These are phyloP conservation scores for Penicillium sp. DNA, from an alignment of 2,329 filamentous ascomycete species.

Conservation along the genomic window DNA sequence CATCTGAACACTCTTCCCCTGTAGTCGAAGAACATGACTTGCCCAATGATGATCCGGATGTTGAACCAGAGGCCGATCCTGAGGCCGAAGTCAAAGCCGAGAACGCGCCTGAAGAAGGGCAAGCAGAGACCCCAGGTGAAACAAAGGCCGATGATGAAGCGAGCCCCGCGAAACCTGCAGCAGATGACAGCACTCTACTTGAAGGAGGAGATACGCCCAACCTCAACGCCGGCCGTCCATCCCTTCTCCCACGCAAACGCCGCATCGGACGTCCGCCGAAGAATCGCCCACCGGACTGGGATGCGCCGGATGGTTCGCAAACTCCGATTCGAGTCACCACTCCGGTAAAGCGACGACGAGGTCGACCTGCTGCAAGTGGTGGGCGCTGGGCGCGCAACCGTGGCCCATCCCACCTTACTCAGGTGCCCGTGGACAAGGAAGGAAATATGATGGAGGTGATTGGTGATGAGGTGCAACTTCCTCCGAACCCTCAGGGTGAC, in stretches of 20 bases:
- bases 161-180: conserved; percentile 31
- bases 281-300: conserved; percentile 75
- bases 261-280: conserved; percentile 82
- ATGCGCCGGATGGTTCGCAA: conserved; percentile 50
- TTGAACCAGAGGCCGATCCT: conserved; percentile 11
- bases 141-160: conserved; percentile 45
- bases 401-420: conserved; percentile 68
- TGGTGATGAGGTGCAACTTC: conserved; percentile 84
- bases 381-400: conserved; percentile 69
- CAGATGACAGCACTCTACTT: conserved; percentile 39
- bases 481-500: conserved; percentile 82
- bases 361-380: conserved; percentile 49
- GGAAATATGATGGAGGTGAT: conserved; percentile 86
- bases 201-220: conserved; percentile 49
- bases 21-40: conserved; percentile 17
- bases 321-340: conserved; percentile 44
- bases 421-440: conserved; percentile 87
- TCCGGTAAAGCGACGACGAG: conserved; percentile 56
- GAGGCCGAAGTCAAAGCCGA: conserved; percentile 24
- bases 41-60: conserved; percentile 23
- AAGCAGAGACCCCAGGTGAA: conserved; percentile 12
- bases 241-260: conserved; percentile 62
- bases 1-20: conserved; percentile 20
- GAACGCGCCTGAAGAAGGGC: conserved; percentile 29
- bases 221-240: conserved; percentile 45